These are phyloP conservation scores for Orbilia ellipsospora DNA, from an alignment of 2,329 filamentous ascomycete genomes.

Conservation along the genomic window DNA sequence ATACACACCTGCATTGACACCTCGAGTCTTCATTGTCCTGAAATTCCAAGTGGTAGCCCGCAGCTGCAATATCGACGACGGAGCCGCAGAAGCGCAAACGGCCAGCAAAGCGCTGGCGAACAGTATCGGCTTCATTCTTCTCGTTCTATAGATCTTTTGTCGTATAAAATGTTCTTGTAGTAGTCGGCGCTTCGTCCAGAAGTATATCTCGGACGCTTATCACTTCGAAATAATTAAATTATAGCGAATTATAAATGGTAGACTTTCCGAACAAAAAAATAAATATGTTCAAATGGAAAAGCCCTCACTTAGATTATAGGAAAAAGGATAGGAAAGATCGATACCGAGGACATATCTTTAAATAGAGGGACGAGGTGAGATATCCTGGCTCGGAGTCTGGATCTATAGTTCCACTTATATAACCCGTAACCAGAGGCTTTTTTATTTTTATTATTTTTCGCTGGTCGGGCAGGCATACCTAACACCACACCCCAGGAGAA, in stretches of 20 bases:
- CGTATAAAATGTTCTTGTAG: too few species aligned
- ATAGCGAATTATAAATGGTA: too few species aligned
- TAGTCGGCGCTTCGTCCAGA: too few species aligned
- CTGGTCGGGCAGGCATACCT: background rate
- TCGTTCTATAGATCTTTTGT: too few species aligned
- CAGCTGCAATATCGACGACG: slow-evolving; percentile 26
- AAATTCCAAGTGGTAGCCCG: slow-evolving; percentile 64
- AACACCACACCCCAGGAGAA: background rate
- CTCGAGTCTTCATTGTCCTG: slow-evolving; percentile 66
- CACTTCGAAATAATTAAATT: too few species aligned
- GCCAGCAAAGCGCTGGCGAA: slow-evolving; percentile 40
- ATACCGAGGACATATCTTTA: background rate
- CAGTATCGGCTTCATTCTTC: slow-evolving; percentile 24
- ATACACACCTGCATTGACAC: slow-evolving; percentile 59
- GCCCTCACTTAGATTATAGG: too few species aligned
- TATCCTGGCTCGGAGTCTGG: too few species aligned
- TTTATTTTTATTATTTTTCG: slow-evolving; percentile 7
- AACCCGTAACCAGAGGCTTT: slow-evolving; percentile 11
- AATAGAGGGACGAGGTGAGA: background rate
- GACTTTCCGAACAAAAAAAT: too few species aligned
- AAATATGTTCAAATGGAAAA: too few species aligned
- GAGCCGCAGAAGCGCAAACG: slow-evolving; percentile 30
- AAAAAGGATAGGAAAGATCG: too few species aligned
- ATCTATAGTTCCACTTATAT: background rate
- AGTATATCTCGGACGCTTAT: too few species aligned